Evolutionary conservation across 2,329 filamentous ascomycete genomes (phyloP).

Genomic region (Phyllosticta citrichinensis): DNA sequence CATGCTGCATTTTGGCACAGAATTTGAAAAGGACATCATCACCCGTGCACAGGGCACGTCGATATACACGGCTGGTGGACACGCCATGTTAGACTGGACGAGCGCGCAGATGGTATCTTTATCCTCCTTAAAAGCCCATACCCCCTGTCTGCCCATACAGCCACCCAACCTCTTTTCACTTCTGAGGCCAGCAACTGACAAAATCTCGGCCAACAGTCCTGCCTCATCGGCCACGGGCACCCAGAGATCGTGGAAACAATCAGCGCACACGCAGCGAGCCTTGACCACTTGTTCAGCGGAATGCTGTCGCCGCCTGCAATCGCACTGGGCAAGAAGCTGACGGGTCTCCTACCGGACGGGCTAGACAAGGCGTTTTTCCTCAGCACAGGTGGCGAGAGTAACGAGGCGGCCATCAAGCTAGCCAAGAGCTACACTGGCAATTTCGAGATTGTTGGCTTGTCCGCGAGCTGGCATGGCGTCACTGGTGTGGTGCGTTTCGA

Average conservation of each 20-base stretch:
- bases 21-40: constrained; percentile 22
- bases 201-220: constrained; percentile 2
- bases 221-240: constrained; percentile 22
- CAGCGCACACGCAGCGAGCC: constrained; percentile 17
- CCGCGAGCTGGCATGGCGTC: constrained; percentile 52
- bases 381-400: constrained; percentile 26
- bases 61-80: constrained; percentile 21
- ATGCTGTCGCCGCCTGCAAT: constrained; percentile 28
- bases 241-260: constrained; percentile 25
- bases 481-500: constrained; percentile 32
- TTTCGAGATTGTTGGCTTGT: constrained; percentile 53
- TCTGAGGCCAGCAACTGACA: no score
- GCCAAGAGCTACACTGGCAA: constrained; percentile 55
- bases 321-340: constrained; percentile 21
- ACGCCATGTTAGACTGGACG: constrained; percentile 24
- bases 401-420: constrained; percentile 54
- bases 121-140: neutral
- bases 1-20: constrained; percentile 11
- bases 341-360: constrained; percentile 17
- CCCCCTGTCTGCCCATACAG: no score
- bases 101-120: constrained; percentile 19
- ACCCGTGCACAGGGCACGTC: constrained; percentile 20
- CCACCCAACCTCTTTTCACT: no score
- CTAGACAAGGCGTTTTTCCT: constrained; percentile 27
- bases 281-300: constrained; percentile 26